phyloP scores from a whole-genome alignment of 495 filamentous ascomycete genomes.

The Xylaria sp. region DNA sequence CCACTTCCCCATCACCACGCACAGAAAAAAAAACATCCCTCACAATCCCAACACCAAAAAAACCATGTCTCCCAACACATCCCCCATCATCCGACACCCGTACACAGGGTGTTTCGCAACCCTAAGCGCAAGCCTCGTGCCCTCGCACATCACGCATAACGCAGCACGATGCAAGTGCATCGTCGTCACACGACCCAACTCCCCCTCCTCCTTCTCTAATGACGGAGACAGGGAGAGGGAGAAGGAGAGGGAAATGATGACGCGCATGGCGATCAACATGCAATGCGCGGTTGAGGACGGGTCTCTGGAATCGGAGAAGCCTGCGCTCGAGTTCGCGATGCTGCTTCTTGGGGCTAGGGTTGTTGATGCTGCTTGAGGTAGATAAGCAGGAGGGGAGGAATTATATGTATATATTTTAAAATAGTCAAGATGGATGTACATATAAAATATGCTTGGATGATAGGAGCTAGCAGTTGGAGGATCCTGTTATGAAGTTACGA shows the following conservation, averaged over 20 bases:
- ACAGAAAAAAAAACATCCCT: no score
- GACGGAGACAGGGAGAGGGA: background rate
- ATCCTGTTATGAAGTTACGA: no score
- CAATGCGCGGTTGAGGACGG: conserved; percentile 18
- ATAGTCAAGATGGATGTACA: no score
- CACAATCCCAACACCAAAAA: no score
- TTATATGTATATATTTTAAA: no score
- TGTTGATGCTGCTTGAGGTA: conserved; percentile 1
- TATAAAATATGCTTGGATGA: no score
- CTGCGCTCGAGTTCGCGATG: conserved; percentile 24
- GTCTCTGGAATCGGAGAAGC: conserved; percentile 28
- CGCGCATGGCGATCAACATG: conserved; percentile 1
- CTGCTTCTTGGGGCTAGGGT: conserved; percentile 28
- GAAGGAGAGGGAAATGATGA: background rate
- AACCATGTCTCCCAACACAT: background rate
- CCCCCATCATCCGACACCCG: conserved; percentile 19
- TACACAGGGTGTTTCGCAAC: conserved; percentile 29
- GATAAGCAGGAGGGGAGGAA: background rate
- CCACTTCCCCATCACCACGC: no score
- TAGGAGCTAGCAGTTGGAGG: no score
- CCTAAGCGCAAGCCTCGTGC: conserved; percentile 19
- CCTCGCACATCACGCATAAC: conserved; percentile 7
- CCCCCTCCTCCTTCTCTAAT: no score
- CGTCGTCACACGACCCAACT: background rate
- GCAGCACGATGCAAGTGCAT: conserved; percentile 31